phyloP scores from a whole-genome alignment of 805 yeast genomes.

The Cyberlindnera euphorbiae region DNA sequence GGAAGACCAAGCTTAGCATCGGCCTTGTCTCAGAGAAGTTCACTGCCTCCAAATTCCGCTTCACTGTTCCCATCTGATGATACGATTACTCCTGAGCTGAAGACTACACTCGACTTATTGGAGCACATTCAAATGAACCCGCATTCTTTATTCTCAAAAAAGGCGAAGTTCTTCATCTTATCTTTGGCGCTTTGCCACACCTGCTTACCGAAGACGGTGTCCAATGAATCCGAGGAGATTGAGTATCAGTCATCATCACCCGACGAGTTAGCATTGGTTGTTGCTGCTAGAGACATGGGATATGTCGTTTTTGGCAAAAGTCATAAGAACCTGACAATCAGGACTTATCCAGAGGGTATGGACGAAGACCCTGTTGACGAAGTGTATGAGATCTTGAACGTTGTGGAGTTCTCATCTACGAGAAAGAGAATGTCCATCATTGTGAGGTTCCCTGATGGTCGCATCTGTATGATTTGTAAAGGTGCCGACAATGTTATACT shows the following conservation, averaged over 20 bases:
- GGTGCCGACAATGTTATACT: slow-evolving; percentile 93
- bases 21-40: slow-evolving; percentile 23
- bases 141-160: slow-evolving; percentile 58
- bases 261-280: slow-evolving; percentile 88
- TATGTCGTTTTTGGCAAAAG: slow-evolving; percentile 73
- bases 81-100: slow-evolving; percentile 21
- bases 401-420: slow-evolving; percentile 78
- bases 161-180: slow-evolving; percentile 74
- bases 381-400: slow-evolving; percentile 68
- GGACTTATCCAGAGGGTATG: slow-evolving; percentile 82
- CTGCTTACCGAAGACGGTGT: slow-evolving; percentile 66
- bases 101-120: slow-evolving; percentile 63
- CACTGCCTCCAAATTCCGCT: not conserved
- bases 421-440: slow-evolving; percentile 95
- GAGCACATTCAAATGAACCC: slow-evolving; percentile 71
- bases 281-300: slow-evolving; percentile 95
- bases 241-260: slow-evolving; percentile 94
- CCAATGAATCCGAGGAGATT: slow-evolving; percentile 40
- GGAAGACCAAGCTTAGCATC: slow-evolving; percentile 61
- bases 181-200: slow-evolving; percentile 86
- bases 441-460: slow-evolving; percentile 68
- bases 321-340: slow-evolving; percentile 54
- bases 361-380: slow-evolving; percentile 60
- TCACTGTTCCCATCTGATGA: slow-evolving; percentile 3
- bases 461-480: slow-evolving; percentile 77